Evolutionary conservation across 768 basidiomycete genomes (phyloP).

Genomic region (Dioszegia aurantiaca): DNA sequence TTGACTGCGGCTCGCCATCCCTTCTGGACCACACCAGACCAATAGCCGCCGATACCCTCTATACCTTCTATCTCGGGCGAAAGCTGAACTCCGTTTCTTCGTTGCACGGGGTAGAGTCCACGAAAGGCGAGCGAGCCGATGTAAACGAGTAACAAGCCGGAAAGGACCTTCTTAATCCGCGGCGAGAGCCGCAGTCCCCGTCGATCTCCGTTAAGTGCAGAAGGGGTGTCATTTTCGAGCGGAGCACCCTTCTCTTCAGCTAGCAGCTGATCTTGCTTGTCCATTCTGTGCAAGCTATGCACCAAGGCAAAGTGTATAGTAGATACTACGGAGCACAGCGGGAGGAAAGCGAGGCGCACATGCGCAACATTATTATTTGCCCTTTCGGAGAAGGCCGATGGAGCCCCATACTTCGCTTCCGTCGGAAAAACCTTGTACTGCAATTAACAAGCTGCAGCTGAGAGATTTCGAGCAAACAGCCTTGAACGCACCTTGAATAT

Average conservation of each 20-base stretch:
- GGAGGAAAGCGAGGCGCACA: too few species aligned
- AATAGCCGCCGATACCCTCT: neutral
- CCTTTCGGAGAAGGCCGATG: too few species aligned
- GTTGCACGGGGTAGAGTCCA: neutral
- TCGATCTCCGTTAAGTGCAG: neutral
- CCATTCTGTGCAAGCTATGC: neutral
- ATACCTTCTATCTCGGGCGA: too few species aligned
- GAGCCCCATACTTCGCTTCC: too few species aligned
- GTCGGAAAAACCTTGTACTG: too few species aligned
- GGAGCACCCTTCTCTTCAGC: neutral
- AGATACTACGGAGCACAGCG: too few species aligned
- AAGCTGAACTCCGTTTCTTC: neutral
- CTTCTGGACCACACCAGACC: neutral
- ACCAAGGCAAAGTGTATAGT: too few species aligned
- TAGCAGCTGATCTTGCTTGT: neutral
- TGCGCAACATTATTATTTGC: too few species aligned
- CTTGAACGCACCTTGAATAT: too few species aligned
- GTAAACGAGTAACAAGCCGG: neutral
- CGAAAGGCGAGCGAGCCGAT: neutral
- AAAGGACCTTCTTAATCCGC: neutral
- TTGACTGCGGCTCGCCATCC: conserved; percentile 2
- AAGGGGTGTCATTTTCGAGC: neutral
- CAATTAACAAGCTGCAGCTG: too few species aligned
- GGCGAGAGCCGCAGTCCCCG: neutral
- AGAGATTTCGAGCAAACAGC: too few species aligned